Conservation (phyloP, 1,284 basidiomycete species). For the Fomitiporia mediterranea region DNA sequence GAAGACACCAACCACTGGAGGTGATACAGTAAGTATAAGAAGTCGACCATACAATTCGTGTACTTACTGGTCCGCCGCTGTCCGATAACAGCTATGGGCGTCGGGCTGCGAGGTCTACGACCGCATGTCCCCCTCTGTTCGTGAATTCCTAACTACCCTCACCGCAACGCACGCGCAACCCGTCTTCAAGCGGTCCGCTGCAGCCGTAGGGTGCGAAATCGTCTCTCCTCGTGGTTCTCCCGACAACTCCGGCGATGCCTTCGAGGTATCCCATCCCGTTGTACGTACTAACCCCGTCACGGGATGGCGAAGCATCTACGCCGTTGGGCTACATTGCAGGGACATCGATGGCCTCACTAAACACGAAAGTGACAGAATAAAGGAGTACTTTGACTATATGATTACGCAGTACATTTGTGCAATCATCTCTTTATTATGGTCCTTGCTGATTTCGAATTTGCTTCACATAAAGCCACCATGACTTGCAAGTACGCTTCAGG, state of each 20-base stretch:
- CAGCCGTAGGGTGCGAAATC: constrained; percentile 17
- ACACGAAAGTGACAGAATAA: constrained; percentile 14
- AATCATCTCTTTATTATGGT: neutral
- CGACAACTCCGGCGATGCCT: constrained; percentile 38
- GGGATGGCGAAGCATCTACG: constrained; percentile 42
- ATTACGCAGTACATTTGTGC: constrained; percentile 19
- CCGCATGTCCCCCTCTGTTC: constrained; percentile 35
- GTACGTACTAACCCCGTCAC: constrained; percentile 23
- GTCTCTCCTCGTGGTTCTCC: constrained; percentile 33
- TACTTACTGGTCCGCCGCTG: neutral
- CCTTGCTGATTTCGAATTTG: neutral
- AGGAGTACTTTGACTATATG: constrained; percentile 28
- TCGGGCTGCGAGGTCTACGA: constrained; percentile 38
- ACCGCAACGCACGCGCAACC: constrained; percentile 36
- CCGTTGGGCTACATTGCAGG: constrained; percentile 28
- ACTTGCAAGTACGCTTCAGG: constrained; percentile 42
- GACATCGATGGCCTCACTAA: constrained; percentile 19
- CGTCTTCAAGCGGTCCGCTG: constrained; percentile 29
- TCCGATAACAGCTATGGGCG: constrained; percentile 14
- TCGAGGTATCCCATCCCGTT: constrained; percentile 33
- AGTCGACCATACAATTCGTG: constrained; percentile 15
- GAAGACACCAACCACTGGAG: constrained; percentile 32
- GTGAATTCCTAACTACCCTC: constrained; percentile 34
- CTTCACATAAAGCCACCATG: constrained; percentile 30
- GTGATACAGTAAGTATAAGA: constrained; percentile 32